Conservation (phyloP, 805 yeast species). For the Hermanozyma aechmeae region DNA sequence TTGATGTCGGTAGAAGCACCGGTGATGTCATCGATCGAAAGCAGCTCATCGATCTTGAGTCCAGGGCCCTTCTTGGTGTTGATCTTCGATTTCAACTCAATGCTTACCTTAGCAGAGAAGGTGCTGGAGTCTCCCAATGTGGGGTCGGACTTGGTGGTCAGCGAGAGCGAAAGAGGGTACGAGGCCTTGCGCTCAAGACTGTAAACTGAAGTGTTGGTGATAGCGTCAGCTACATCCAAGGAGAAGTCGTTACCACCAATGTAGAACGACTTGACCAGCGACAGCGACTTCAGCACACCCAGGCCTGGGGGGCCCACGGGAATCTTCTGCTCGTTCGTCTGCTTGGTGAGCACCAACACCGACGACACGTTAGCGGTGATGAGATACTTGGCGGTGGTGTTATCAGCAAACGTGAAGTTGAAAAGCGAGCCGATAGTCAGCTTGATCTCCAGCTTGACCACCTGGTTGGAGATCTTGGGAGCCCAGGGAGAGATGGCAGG, state of each 20-base stretch:
- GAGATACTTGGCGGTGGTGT: constrained; percentile 10
- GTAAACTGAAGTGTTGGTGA: constrained; percentile 1
- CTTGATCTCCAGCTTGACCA: constrained; percentile 9
- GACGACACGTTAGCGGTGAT: constrained; percentile 4
- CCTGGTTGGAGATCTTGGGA: constrained; percentile 11
- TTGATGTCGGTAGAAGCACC: constrained; percentile 1
- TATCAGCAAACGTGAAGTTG: constrained; percentile 17
- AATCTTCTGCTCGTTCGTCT: not conserved
- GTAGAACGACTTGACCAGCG: not conserved
- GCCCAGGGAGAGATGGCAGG: constrained; percentile 13
- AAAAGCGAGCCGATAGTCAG: constrained; percentile 11
- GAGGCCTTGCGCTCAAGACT: not conserved
- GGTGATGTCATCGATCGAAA: constrained; percentile 1
- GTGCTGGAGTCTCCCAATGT: too few species aligned
- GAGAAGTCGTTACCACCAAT: constrained; percentile 1
- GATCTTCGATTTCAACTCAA: not conserved
- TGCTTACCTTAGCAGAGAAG: not conserved
- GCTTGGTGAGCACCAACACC: constrained; percentile 2
- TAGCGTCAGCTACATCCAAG: constrained; percentile 1
- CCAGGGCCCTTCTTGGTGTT: not conserved
- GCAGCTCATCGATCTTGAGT: constrained; percentile 1
- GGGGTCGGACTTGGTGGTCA: not conserved
- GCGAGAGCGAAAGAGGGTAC: not conserved
- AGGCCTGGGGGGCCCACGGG: constrained; percentile 2
- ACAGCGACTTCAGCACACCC: too few species aligned